phyloP scores from a whole-genome alignment of 192 early-diverging fungal species.

The Backusella macrospora region DNA sequence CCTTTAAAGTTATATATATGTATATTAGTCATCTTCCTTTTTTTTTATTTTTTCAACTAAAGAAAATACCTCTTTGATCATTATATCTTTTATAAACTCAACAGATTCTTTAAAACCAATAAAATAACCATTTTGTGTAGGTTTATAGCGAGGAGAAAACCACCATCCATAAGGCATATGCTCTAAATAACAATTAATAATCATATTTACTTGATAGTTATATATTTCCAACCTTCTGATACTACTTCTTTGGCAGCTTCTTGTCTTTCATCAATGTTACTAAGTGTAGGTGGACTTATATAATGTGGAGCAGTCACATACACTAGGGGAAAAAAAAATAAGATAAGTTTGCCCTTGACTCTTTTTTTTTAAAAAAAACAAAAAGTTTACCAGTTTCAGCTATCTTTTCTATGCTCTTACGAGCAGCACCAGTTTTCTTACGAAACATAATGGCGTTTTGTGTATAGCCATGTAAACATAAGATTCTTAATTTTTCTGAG shows the following conservation, averaged over 20 bases:
- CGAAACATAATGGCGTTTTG: constrained; percentile 50
- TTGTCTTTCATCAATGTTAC: constrained; percentile 43
- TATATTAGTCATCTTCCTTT: neutral
- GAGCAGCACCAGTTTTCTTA: constrained; percentile 49
- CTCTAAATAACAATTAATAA: neutral
- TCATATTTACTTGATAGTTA: neutral
- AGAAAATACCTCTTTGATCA: constrained; percentile 44
- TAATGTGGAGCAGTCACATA: constrained; percentile 52
- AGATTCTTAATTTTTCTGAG: constrained; percentile 40
- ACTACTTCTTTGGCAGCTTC: constrained; percentile 29
- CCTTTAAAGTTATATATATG: constrained; percentile 18
- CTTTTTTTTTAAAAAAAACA: neutral
- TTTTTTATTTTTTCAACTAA: neutral
- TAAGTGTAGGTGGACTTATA: constrained; percentile 40
- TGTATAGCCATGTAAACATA: constrained; percentile 54
- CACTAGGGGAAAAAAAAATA: constrained; percentile 21
- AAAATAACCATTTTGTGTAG: constrained; percentile 25
- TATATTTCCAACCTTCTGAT: constrained; percentile 30
- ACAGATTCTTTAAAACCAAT: constrained; percentile 49
- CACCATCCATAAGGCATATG: constrained; percentile 23
- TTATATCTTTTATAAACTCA: constrained; percentile 36
- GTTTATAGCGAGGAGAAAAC: constrained; percentile 18
- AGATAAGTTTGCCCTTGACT: neutral
- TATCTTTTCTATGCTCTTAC: constrained; percentile 45
- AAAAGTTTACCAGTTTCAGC: constrained; percentile 51